Evolutionary conservation across 768 basidiomycete genomes (phyloP).

Genomic region (Rhizopogon rudus): DNA sequence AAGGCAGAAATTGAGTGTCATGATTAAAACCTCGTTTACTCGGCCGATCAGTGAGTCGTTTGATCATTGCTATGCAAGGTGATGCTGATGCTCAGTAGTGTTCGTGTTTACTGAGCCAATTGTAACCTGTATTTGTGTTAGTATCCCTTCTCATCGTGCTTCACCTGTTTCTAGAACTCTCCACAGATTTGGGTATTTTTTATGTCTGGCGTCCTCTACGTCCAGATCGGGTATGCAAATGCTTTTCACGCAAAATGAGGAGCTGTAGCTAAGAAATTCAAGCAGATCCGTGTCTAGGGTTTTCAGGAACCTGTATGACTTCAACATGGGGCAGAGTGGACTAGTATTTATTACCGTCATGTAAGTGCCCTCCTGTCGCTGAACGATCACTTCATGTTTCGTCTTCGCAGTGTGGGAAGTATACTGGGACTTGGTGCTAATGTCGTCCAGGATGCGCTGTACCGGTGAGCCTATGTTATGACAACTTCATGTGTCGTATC

Average conservation of each 20-base stretch:
- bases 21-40: constrained; percentile 67
- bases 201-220: constrained; percentile 70
- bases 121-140: constrained; percentile 65
- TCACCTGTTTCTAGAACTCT: not conserved
- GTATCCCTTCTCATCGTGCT: constrained; percentile 16
- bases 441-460: constrained; percentile 42
- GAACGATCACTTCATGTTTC: not conserved
- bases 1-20: constrained; percentile 40
- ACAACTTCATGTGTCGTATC: constrained; percentile 10
- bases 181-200: constrained; percentile 63
- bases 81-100: constrained; percentile 3
- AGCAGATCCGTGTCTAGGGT: constrained; percentile 49
- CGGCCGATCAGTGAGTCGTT: constrained; percentile 60
- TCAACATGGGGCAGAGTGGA: constrained; percentile 57
- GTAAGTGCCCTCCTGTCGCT: constrained; percentile 28
- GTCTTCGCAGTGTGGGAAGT: constrained; percentile 42
- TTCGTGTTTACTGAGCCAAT: constrained; percentile 49
- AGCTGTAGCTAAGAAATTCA: not conserved
- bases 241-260: not conserved
- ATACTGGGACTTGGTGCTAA: constrained; percentile 39
- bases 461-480: constrained; percentile 30
- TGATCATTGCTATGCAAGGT: not conserved
- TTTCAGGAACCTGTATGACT: constrained; percentile 52
- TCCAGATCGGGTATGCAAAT: constrained; percentile 47
- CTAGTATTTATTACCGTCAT: constrained; percentile 52